Percentiles rank a stretch among this genome's conserved stretches.
phyloP scores from a whole-genome alignment of 192 early-diverging fungal genomes.

The Entophlyctis luteolus region DNA sequence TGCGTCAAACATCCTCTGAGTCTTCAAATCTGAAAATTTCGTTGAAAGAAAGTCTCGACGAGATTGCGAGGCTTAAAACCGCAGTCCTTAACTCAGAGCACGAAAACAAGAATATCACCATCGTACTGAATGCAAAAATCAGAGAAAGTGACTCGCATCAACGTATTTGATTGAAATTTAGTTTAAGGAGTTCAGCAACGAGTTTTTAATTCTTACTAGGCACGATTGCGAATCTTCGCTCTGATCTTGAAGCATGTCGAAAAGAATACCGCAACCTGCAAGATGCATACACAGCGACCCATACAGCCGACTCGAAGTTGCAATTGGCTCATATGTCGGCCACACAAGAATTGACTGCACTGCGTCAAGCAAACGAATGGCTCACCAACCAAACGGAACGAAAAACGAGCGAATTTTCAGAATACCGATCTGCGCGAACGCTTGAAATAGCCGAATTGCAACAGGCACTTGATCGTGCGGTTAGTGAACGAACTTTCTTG shows the following conservation, averaged over 20 bases:
- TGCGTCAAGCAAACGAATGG: conserved; percentile 59
- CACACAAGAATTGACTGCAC: conserved; percentile 55
- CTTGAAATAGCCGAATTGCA: background rate
- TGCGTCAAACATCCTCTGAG: background rate
- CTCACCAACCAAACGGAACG: conserved; percentile 60
- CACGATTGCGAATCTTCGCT: background rate
- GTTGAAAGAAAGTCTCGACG: background rate
- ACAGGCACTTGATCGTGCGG: background rate
- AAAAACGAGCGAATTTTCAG: conserved; percentile 47
- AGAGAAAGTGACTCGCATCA: conserved; percentile 10
- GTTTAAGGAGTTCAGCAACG: background rate
- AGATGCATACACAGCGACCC: background rate
- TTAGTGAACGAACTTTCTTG: background rate
- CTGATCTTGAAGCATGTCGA: background rate
- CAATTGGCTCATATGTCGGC: background rate
- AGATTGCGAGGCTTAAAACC: conserved; percentile 17
- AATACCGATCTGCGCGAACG: conserved; percentile 52
- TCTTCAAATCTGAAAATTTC: conserved; percentile 5
- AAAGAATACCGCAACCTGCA: conserved; percentile 3
- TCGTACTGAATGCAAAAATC: conserved; percentile 10
- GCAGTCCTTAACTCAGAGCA: background rate
- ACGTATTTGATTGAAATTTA: conserved; percentile 4
- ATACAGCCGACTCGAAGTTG: background rate
- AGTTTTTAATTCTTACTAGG: background rate
- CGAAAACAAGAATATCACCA: conserved; percentile 18